Base-by-base conservation (phyloP, 805 yeast genomes). In the Suhomyces sp. region DNA sequence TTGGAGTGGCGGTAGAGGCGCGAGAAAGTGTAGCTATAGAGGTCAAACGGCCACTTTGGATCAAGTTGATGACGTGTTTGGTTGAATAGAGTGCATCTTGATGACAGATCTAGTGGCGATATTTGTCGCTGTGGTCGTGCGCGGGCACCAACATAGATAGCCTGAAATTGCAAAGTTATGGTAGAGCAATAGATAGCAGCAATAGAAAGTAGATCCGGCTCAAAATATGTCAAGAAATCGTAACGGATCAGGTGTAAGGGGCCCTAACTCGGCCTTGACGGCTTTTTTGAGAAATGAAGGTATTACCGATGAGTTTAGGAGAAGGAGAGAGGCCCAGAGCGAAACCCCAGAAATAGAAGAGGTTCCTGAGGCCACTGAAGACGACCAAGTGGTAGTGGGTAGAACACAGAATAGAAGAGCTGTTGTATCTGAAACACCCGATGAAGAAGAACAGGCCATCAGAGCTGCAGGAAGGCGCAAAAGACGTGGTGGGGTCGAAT, bases 201-300 rank as follows among this genome's bases (percentile, higher is more conserved):
- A 37, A 37, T 19, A 10, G 19, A 19, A 37, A 22, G n/a, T 8
- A 37, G 22, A 19, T 37, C 22, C 21, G n/a, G 10, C 1, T 12
- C 27, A 39, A 22, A 41, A 15, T 5, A 37, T 47, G 44, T 46
- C 49, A 10, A 31, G 53, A 41, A 45, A 29, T 29, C 35, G 52
- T 12, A 50, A 45, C 19, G 13, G 39, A 19, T 46, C 63, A 20
- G 63, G 65, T 25, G 77, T 75, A 10, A 60, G 73, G 40, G 88
- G 86, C 5, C 88, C 96, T 44, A 89, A 89, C 72, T 86, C 96
- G 58, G 97, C 97, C 0, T 74, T 92, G 58, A 92, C 97, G 0
- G 94, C 88, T 67, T 92, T 92, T 62, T 76, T 92, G 54, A 76
- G 91, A 47, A 89, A 87, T 51, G 96, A 91, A 67, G 97, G 97